These are phyloP conservation scores for Penicillium freii DNA, from an alignment of 2,329 filamentous ascomycete genomes.

Conservation along the genomic window DNA sequence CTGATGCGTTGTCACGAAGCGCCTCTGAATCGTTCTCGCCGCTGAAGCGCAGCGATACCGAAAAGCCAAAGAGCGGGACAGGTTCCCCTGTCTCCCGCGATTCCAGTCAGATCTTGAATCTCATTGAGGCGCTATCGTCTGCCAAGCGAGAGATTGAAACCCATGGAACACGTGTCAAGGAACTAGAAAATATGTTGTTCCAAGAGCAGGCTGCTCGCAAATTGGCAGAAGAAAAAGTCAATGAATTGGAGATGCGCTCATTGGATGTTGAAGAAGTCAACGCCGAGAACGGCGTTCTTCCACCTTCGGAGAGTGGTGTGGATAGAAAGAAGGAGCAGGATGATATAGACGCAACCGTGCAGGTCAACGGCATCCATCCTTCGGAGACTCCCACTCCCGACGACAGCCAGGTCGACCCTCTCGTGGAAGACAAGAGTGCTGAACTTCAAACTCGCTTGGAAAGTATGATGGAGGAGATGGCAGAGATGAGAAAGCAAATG, in stretches of 20 bases:
- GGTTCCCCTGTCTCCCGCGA: slow-evolving; percentile 52
- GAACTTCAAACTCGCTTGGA: slow-evolving; percentile 71
- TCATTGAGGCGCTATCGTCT: slow-evolving; percentile 79
- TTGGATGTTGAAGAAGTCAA: slow-evolving; percentile 41
- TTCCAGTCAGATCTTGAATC: slow-evolving; percentile 72
- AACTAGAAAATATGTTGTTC: slow-evolving; percentile 73
- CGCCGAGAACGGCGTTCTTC: slow-evolving; percentile 51
- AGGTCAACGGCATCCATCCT: slow-evolving; percentile 13
- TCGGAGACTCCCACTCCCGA: slow-evolving; percentile 12
- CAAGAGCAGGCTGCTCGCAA: slow-evolving; percentile 80
- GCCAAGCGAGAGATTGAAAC: slow-evolving; percentile 83
- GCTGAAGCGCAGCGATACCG: slow-evolving; percentile 72
- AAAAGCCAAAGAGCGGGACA: slow-evolving; percentile 61
- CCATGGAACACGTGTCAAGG: slow-evolving; percentile 75
- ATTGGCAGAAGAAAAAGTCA: slow-evolving; percentile 77
- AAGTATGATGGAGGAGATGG: slow-evolving; percentile 74
- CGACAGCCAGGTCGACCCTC: slow-evolving; percentile 27
- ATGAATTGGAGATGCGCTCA: slow-evolving; percentile 63
- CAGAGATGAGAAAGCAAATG: slow-evolving; percentile 74
- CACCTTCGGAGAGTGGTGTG: slow-evolving; percentile 29
- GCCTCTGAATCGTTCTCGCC: slow-evolving; percentile 50
- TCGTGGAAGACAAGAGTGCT: slow-evolving; percentile 39
- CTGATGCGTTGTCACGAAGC: slow-evolving; percentile 60
- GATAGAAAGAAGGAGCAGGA: slow-evolving; percentile 11
- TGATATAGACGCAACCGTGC: neutral